Conservation (phyloP, 768 basidiomycete genomes). For the Coprinellus micaceus region DNA sequence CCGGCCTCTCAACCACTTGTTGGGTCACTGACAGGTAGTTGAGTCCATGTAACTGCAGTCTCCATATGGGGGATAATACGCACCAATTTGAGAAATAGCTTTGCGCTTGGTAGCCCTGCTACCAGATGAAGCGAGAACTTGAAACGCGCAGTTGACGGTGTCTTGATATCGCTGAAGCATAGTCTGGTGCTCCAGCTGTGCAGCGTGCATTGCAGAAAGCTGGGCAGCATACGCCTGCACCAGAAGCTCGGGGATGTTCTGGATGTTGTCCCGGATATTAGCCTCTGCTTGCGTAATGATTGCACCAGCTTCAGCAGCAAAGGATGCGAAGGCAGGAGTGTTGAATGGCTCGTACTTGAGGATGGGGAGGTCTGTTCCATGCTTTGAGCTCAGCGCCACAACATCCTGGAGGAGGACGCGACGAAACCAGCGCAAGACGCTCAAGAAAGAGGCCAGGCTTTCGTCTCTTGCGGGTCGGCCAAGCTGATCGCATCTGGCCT, state of each 20-base stretch:
- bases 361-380: not conserved
- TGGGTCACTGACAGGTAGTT: no score
- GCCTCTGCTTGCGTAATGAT: not conserved
- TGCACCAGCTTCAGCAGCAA: not conserved
- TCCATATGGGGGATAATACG: no score
- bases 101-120: no score
- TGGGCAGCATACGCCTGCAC: not conserved
- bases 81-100: no score
- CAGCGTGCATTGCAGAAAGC: not conserved
- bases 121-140: no score
- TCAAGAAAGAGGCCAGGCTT: not conserved
- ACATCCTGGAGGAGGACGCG: not conserved
- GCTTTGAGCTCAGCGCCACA: not conserved
- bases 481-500: not conserved
- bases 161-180: no score
- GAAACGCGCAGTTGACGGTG: no score
- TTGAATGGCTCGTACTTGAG: not conserved
- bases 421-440: not conserved
- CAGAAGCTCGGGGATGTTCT: not conserved
- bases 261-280: not conserved
- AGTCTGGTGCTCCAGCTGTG: no score
- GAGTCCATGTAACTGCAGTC: no score
- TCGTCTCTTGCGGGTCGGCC: not conserved
- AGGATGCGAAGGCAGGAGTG: not conserved
- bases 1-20: no score